Conservation (phyloP, 2,329 filamentous ascomycete species). For the Mycosphaerella sp. region DNA sequence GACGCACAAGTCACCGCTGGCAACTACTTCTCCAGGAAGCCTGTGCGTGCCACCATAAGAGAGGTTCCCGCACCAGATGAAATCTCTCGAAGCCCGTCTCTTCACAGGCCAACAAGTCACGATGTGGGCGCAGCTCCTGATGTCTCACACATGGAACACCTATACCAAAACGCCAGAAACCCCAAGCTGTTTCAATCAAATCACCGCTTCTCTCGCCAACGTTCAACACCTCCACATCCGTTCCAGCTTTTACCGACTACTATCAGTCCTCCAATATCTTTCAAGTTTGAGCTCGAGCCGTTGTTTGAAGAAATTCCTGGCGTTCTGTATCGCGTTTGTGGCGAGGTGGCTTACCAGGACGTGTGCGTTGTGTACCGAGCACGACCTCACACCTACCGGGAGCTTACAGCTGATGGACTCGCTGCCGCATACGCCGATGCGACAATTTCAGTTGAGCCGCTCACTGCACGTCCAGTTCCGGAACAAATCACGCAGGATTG, state of each 20-base stretch:
- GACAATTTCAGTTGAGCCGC: background rate
- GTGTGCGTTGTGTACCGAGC: background rate
- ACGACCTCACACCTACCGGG: background rate
- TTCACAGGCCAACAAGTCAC: background rate
- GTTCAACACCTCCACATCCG: background rate
- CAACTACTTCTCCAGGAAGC: background rate
- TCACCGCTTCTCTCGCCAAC: background rate
- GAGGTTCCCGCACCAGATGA: background rate
- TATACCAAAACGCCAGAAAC: background rate
- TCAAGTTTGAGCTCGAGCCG: conserved; percentile 5
- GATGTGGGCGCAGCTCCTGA: background rate
- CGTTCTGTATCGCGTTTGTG: background rate
- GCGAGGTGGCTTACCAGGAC: background rate
- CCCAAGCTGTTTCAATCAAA: background rate
- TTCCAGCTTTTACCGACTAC: conserved; percentile 3
- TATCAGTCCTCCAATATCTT: conserved; percentile 1
- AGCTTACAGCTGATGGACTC: conserved; percentile 1
- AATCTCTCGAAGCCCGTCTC: background rate
- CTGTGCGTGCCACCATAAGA: background rate
- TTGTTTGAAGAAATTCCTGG: background rate
- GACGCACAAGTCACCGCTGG: background rate
- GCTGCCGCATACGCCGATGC: background rate
- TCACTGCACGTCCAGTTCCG: background rate
- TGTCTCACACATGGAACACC: background rate
- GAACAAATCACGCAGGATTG: conserved; percentile 3